Conservation (phyloP, 129 eudicot genomes). For the Logfia minima region DNA sequence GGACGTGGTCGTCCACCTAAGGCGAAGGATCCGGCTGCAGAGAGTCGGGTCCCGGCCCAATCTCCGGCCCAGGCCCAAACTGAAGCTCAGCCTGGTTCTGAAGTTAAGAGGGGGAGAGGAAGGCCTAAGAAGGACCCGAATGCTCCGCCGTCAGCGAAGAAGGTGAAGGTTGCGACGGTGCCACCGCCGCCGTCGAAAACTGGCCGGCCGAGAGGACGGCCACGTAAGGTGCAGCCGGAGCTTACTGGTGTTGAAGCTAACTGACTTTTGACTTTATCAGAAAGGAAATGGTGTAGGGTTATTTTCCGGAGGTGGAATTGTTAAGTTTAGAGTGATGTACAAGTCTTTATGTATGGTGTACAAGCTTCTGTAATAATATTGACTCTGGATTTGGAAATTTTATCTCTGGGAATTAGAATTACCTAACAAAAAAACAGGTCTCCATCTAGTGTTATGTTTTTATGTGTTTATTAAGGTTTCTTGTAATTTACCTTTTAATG, state of each 20-base stretch:
- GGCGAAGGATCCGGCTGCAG: constrained; percentile 41
- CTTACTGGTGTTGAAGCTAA: constrained; percentile 52
- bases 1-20: constrained; percentile 96
- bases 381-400: constrained; percentile 29
- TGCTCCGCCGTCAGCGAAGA: constrained; percentile 57
- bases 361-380: background rate
- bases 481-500: constrained; percentile 32
- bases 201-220: constrained; percentile 72
- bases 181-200: constrained; percentile 44
- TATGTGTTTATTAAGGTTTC: constrained; percentile 17
- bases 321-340: constrained; percentile 19
- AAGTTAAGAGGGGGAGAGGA: constrained; percentile 55
- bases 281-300: background rate
- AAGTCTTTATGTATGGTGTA: constrained; percentile 11
- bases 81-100: constrained; percentile 18
- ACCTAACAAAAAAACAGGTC: constrained; percentile 11
- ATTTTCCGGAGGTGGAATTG: constrained; percentile 1
- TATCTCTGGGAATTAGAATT: constrained; percentile 11
- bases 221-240: constrained; percentile 57
- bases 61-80: background rate
- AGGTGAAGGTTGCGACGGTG: constrained; percentile 35
- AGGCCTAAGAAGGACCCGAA: constrained; percentile 73
- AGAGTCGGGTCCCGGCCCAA: background rate
- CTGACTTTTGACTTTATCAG: constrained; percentile 27
- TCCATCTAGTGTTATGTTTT: background rate